These are phyloP conservation scores for Entrophospora sp. DNA, from an alignment of 192 early-diverging fungal species.

Conservation along the genomic window DNA sequence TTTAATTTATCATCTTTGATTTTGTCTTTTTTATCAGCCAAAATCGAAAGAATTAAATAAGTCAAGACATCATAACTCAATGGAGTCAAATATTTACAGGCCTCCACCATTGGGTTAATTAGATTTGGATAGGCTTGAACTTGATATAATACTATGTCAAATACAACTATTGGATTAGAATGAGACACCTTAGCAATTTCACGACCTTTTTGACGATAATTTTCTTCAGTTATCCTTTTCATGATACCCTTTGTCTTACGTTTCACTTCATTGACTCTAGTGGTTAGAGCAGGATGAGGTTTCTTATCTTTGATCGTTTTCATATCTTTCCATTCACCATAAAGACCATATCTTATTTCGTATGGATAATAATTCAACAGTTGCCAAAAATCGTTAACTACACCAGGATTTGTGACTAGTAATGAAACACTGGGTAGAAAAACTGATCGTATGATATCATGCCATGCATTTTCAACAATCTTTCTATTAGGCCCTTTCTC, in stretches of 20 bases:
- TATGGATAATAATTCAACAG: constrained; percentile 52
- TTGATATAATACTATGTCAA: constrained; percentile 55
- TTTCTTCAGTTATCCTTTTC: constrained; percentile 65
- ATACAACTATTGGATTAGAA: constrained; percentile 67
- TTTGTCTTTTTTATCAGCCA: constrained; percentile 45
- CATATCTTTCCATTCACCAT: constrained; percentile 71
- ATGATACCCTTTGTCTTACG: constrained; percentile 41
- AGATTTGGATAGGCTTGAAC: constrained; percentile 70
- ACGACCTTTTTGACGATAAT: constrained; percentile 61
- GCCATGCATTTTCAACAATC: constrained; percentile 21
- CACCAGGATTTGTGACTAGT: constrained; percentile 54
- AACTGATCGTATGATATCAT: constrained; percentile 32
- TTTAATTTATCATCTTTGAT: constrained; percentile 56
- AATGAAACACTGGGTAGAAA: constrained; percentile 62
- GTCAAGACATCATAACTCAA: constrained; percentile 68
- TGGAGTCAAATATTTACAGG: constrained; percentile 61
- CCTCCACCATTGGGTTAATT: constrained; percentile 64
- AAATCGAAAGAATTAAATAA: constrained; percentile 57
- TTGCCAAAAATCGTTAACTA: constrained; percentile 53
- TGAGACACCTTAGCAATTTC: constrained; percentile 66
- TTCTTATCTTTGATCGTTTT: constrained; percentile 47
- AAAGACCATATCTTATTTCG: constrained; percentile 56
- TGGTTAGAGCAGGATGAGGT: constrained; percentile 34
- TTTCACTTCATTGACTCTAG: constrained; percentile 36
- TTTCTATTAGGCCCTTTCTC: neutral